These are phyloP conservation scores for Ustilago lituana DNA, from an alignment of 1,284 basidiomycete genomes.

Conservation along the genomic window DNA sequence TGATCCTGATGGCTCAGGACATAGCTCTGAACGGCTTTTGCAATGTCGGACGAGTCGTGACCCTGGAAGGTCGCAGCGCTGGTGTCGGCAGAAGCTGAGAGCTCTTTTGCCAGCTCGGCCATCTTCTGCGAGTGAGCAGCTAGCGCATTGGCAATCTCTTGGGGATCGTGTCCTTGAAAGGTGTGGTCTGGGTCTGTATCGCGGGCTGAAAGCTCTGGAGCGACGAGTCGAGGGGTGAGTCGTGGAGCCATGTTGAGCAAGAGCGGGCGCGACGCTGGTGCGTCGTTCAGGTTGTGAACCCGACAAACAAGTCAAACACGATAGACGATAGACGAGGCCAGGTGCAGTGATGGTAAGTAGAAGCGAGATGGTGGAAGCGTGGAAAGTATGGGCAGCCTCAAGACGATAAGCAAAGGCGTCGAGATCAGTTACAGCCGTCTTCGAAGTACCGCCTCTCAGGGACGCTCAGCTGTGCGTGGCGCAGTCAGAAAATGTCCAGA, in stretches of 20 bases:
- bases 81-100: constrained; percentile 1
- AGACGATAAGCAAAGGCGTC: background rate
- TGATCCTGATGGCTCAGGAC: constrained; percentile 31
- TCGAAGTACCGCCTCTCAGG: background rate
- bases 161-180: constrained; percentile 45
- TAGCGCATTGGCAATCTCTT: constrained; percentile 42
- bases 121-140: constrained; percentile 38
- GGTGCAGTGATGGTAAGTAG: background rate
- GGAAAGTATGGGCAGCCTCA: background rate
- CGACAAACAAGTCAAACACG: background rate
- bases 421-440: background rate
- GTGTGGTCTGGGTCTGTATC: constrained; percentile 21
- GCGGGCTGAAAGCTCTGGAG: constrained; percentile 1
- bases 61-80: constrained; percentile 21
- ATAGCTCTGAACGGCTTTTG: constrained; percentile 47
- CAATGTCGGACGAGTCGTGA: constrained; percentile 39
- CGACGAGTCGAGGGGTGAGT: background rate
- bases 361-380: background rate
- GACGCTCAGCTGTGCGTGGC: constrained; percentile 4
- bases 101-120: constrained; percentile 24
- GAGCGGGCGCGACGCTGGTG: constrained; percentile 5
- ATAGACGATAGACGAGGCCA: too few relatives aligned
- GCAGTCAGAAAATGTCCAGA: too few relatives aligned
- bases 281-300: background rate
- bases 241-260: constrained; percentile 22